These are phyloP conservation scores for Jaapia argillacea DNA, from an alignment of 768 basidiomycete species.

Conservation along the genomic window DNA sequence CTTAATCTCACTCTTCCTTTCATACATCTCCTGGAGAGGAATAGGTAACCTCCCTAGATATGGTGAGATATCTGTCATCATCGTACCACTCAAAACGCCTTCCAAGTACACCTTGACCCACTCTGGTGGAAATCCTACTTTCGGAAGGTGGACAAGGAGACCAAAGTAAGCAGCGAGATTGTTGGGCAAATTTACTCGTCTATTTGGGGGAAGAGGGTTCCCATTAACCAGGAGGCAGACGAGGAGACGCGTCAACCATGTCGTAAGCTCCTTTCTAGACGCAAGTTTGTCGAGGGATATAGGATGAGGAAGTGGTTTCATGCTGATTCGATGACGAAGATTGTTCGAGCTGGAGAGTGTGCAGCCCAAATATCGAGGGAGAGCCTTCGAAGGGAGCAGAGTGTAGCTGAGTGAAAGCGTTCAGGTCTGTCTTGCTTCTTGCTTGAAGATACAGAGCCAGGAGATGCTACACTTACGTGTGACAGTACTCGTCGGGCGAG, in stretches of 20 bases:
- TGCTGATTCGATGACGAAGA: background rate
- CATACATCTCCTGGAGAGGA: background rate
- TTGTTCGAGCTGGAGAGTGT: background rate
- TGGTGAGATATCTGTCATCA: background rate
- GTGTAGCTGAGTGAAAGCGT: background rate
- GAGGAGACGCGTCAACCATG: constrained; percentile 4
- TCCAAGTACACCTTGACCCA: background rate
- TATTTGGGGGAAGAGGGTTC: background rate
- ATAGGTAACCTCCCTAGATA: background rate
- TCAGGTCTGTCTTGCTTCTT: too few species aligned
- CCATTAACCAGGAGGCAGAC: background rate
- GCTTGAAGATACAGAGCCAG: background rate
- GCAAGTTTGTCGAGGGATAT: constrained; percentile 2
- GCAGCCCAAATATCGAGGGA: background rate
- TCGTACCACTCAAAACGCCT: background rate
- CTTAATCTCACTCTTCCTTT: background rate
- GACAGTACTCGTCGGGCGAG: background rate
- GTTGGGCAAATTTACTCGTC: constrained; percentile 1
- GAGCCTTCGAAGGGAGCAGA: background rate
- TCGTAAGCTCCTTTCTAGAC: background rate
- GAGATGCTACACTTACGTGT: background rate
- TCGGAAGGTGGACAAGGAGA: constrained; percentile 2
- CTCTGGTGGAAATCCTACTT: constrained; percentile 4
- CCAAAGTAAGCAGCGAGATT: constrained; percentile 2
- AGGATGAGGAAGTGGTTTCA: background rate